Percentiles rank a stretch among this genome's conserved stretches.
Evolutionary conservation across 768 basidiomycete genomes (phyloP).

Genomic region (Suillus paluster): DNA sequence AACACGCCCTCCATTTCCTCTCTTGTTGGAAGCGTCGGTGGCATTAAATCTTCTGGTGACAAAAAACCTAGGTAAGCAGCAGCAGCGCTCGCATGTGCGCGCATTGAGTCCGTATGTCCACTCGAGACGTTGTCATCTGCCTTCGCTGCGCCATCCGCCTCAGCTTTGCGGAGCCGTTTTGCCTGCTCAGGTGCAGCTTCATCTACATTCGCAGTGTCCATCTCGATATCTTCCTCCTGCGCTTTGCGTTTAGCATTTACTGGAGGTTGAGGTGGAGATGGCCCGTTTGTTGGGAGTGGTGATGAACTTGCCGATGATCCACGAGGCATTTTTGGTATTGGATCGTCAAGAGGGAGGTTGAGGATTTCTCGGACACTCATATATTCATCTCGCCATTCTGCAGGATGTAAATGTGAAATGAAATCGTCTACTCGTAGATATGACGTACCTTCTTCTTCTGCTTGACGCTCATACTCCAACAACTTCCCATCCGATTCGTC

Average conservation of each 20-base stretch:
- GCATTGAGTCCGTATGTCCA: slow-evolving; percentile 25
- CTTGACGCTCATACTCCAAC: slow-evolving; percentile 68
- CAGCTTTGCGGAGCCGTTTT: slow-evolving; percentile 2
- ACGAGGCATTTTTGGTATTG: slow-evolving; percentile 56
- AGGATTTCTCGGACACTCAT: slow-evolving; percentile 57
- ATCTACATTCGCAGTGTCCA: background rate
- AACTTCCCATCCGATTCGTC: slow-evolving; percentile 78
- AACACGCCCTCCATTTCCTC: slow-evolving; percentile 82
- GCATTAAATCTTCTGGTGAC: slow-evolving; percentile 69
- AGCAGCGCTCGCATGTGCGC: slow-evolving; percentile 54
- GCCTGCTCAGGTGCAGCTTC: slow-evolving; percentile 4
- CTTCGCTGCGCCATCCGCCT: background rate
- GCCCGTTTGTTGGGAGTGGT: slow-evolving; percentile 24
- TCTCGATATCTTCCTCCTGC: slow-evolving; percentile 1
- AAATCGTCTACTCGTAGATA: background rate
- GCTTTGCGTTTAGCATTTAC: slow-evolving; percentile 3
- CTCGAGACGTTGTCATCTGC: background rate
- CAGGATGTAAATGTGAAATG: background rate
- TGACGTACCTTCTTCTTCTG: slow-evolving; percentile 72
- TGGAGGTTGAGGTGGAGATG: background rate
- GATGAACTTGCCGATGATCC: slow-evolving; percentile 21
- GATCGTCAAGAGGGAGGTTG: slow-evolving; percentile 53
- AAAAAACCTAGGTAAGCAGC: slow-evolving; percentile 77
- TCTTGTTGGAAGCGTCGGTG: slow-evolving; percentile 74
- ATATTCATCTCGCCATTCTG: slow-evolving; percentile 73